These are phyloP conservation scores for Discostella stelligera DNA, from an alignment of 352 stramenopile species.

Conservation along the genomic window DNA sequence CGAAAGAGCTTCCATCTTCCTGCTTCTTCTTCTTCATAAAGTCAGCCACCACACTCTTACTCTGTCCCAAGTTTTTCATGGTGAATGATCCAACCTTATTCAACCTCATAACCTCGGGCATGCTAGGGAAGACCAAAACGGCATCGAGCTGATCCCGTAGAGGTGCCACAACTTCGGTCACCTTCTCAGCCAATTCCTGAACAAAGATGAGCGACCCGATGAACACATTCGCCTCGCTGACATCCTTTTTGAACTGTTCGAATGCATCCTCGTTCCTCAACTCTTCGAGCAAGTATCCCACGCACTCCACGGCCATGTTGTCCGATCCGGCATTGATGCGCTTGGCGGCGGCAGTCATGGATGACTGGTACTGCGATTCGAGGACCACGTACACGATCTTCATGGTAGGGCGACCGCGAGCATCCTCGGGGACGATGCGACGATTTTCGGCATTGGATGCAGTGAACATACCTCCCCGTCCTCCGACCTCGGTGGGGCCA, in stretches of 20 bases:
- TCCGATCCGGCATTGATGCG: slow-evolving; percentile 85
- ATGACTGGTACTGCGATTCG: slow-evolving; percentile 87
- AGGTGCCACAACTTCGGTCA: slow-evolving; percentile 84
- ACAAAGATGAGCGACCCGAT: slow-evolving; percentile 88
- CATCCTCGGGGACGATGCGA: slow-evolving; percentile 80
- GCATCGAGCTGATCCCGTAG: slow-evolving; percentile 84
- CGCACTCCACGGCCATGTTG: slow-evolving; percentile 87
- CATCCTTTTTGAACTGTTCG: slow-evolving; percentile 85
- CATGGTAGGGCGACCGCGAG: slow-evolving; percentile 78
- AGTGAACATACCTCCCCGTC: slow-evolving; percentile 80
- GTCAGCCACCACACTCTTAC: slow-evolving; percentile 85
- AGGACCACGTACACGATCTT: slow-evolving; percentile 89
- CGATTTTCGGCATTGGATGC: slow-evolving; percentile 83
- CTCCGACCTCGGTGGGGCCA: slow-evolving; percentile 53
- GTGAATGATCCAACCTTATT: slow-evolving; percentile 88
- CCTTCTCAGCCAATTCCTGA: slow-evolving; percentile 87
- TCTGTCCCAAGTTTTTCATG: slow-evolving; percentile 87
- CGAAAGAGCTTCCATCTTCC: slow-evolving; percentile 86
- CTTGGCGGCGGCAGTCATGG: slow-evolving; percentile 85
- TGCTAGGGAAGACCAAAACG: slow-evolving; percentile 85
- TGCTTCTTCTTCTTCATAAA: slow-evolving; percentile 91
- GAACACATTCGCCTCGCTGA: slow-evolving; percentile 86
- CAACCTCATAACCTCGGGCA: slow-evolving; percentile 88
- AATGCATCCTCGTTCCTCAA: slow-evolving; percentile 82
- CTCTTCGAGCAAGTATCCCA: slow-evolving; percentile 87